A percentile compares a stretch with the other conserved stretches of the same genome.
Evolutionary conservation across 2,329 filamentous ascomycete genomes (phyloP).

Genomic region (Cryphonectria nitschkei): DNA sequence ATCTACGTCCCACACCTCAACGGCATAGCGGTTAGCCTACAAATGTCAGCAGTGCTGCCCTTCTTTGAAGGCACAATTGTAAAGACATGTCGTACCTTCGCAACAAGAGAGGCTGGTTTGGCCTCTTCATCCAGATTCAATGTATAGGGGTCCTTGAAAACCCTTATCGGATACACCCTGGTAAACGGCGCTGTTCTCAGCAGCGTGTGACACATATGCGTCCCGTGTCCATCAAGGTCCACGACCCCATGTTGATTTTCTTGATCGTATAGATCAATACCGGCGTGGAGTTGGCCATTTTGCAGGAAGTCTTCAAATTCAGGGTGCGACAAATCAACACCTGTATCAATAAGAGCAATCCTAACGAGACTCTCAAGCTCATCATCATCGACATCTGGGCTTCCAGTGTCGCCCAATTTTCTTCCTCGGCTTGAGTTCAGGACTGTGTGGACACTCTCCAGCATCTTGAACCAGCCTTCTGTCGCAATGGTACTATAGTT

Average conservation of each 20-base stretch:
- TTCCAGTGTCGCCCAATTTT: neutral
- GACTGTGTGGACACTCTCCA: neutral
- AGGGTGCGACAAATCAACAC: neutral
- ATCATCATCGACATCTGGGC: neutral
- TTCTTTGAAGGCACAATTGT: neutral
- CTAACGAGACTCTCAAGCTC: neutral
- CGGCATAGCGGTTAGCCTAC: neutral
- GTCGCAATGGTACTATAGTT: neutral
- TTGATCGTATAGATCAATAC: neutral
- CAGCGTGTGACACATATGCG: neutral
- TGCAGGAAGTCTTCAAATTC: neutral
- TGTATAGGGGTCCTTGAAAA: neutral
- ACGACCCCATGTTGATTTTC: neutral
- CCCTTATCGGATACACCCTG: neutral
- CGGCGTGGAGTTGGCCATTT: neutral
- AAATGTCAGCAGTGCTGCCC: neutral
- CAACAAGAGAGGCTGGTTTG: neutral
- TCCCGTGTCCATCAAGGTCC: conserved; percentile 4
- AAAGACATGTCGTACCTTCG: neutral
- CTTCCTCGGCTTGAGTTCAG: neutral
- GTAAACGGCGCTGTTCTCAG: neutral
- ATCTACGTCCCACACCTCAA: neutral
- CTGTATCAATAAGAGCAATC: neutral
- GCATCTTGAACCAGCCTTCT: neutral
- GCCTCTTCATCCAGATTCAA: neutral